A percentile compares a stretch with the other conserved stretches of the same genome.
Evolutionary conservation across 306 rosid species (phyloP).

Genomic region (Trifolium pratense): DNA sequence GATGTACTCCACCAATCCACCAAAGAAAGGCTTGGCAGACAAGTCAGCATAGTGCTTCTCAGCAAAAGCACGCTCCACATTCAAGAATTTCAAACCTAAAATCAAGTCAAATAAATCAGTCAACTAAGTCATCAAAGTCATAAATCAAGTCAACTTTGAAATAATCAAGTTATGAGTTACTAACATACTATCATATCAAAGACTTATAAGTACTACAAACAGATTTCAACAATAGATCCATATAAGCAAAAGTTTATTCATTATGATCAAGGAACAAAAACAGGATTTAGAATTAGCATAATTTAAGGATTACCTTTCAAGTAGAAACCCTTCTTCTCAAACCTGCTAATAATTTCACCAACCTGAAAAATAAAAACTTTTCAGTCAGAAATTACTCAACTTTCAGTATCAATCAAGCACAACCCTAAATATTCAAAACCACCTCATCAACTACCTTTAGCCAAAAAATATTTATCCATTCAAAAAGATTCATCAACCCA

Average conservation of each 20-base stretch:
- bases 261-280: background rate
- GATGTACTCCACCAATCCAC: slow-evolving; percentile 83
- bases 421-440: background rate
- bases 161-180: background rate
- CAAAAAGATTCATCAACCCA: slow-evolving; percentile 14
- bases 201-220: background rate
- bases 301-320: slow-evolving; percentile 61
- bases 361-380: slow-evolving; percentile 53
- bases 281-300: background rate
- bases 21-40: slow-evolving; percentile 91
- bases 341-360: slow-evolving; percentile 87
- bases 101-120: background rate
- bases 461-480: background rate
- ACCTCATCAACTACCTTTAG: background rate
- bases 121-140: background rate
- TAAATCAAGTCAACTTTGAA: background rate
- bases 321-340: slow-evolving; percentile 93
- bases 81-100: slow-evolving; percentile 78
- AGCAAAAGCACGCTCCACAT: slow-evolving; percentile 84
- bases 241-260: background rate
- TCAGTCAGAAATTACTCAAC: background rate
- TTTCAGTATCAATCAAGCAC: background rate
- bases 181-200: background rate
- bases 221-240: background rate
- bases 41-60: slow-evolving; percentile 89